Conservation (phyloP, 139 green algal species). For the Chlamydomonas eustigma region DNA sequence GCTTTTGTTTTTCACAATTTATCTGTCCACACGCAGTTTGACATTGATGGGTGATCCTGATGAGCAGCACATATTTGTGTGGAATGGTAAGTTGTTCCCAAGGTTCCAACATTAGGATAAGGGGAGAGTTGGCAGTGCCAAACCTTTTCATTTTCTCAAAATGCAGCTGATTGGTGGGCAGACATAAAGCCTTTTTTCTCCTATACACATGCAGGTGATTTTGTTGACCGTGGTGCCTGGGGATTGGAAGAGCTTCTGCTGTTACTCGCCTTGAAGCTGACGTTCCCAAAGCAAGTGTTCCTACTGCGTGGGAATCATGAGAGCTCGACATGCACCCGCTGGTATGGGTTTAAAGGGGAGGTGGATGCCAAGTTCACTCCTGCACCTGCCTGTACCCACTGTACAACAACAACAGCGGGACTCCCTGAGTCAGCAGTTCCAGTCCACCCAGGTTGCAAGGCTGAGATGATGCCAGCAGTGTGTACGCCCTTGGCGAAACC, state of each 20-base stretch:
- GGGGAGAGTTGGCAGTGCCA: not conserved
- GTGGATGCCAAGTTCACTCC: conserved; percentile 10
- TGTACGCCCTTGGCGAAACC: no score
- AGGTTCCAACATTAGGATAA: not conserved
- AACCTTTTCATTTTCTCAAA: no score
- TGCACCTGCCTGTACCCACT: no score
- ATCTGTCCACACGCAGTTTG: no score
- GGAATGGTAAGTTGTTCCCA: not conserved
- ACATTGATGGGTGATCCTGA: no score
- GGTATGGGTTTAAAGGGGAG: conserved; percentile 13
- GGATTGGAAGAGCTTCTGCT: conserved; percentile 67
- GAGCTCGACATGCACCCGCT: conserved; percentile 15
- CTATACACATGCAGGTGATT: conserved; percentile 54
- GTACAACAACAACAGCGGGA: no score
- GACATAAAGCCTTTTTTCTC: not conserved
- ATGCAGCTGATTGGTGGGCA: not conserved
- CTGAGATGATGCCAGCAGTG: not conserved
- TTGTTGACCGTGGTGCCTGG: conserved; percentile 89
- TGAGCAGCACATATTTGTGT: not conserved
- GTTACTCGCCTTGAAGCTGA: conserved; percentile 72
- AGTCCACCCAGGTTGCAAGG: no score
- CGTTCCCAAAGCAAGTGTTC: conserved; percentile 77
- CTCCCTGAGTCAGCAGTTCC: no score
- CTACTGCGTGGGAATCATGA: conserved; percentile 92
- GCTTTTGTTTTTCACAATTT: no score